Conservation (phyloP, 2,329 filamentous ascomycete genomes). For the Myriosclerotinia curreyana region DNA sequence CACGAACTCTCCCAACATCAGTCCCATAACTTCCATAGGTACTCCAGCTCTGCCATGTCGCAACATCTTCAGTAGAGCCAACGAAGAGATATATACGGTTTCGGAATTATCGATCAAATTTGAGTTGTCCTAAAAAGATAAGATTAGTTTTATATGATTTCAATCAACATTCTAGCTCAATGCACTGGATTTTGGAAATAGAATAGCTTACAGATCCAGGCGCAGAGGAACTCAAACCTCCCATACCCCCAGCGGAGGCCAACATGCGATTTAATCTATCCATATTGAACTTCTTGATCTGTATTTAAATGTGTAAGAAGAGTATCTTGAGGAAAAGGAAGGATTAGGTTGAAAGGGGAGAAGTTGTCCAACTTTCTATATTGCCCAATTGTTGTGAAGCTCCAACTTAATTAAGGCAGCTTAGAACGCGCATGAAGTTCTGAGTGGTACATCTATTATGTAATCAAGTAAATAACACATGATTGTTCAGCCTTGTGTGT, state of each 20-base stretch:
- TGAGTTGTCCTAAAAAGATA: conserved; percentile 67
- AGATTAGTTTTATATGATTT: conserved; percentile 24
- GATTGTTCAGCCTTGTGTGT: conserved; percentile 14
- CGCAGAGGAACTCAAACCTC: conserved; percentile 52
- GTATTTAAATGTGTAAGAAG: neutral
- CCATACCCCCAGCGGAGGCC: conserved; percentile 69
- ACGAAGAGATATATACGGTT: conserved; percentile 97
- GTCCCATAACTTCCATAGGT: conserved; percentile 99
- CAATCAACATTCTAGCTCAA: conserved; percentile 16
- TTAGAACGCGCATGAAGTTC: conserved; percentile 23
- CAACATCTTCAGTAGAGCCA: conserved; percentile 97
- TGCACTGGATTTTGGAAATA: conserved; percentile 7
- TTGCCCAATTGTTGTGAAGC: conserved; percentile 20
- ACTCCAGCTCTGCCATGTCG: conserved; percentile 95
- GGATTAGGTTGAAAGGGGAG: conserved; percentile 8
- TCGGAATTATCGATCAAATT: conserved; percentile 98
- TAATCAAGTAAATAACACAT: conserved; percentile 9
- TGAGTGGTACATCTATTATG: conserved; percentile 4
- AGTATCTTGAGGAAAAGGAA: conserved; percentile 12
- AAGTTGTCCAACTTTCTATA: conserved; percentile 15
- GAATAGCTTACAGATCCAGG: conserved; percentile 56
- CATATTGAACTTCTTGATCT: conserved; percentile 52
- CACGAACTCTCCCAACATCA: conserved; percentile 98
- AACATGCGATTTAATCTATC: conserved; percentile 90
- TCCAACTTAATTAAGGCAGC: conserved; percentile 27